Conservation (phyloP, 345 rosid genomes). For the Rhodamnia argentea region DNA sequence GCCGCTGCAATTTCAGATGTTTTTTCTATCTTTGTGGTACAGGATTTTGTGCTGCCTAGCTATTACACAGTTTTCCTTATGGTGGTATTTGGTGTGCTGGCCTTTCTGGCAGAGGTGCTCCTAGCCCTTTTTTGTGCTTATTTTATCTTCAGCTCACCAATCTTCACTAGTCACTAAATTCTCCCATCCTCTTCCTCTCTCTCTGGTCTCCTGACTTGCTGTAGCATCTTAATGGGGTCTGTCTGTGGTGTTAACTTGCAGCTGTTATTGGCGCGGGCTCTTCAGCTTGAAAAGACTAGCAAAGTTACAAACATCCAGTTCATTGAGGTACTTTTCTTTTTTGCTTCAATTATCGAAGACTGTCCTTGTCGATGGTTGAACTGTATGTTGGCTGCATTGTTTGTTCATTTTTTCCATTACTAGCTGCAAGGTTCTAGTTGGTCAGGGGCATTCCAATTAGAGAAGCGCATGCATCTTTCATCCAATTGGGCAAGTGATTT, state of each 20-base stretch:
- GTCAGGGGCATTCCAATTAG: not conserved
- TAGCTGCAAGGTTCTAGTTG: not conserved
- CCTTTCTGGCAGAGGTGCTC: conserved; percentile 76
- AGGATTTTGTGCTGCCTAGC: conserved; percentile 72
- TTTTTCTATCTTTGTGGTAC: conserved; percentile 3
- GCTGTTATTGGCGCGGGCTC: conserved; percentile 75
- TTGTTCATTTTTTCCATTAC: not conserved
- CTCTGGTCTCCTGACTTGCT: not conserved
- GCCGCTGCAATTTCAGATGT: not conserved
- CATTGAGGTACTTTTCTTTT: conserved; percentile 37
- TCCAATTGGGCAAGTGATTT: not conserved
- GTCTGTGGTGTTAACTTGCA: conserved; percentile 3
- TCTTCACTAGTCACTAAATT: not conserved
- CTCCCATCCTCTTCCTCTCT: not conserved
- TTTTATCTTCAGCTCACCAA: not conserved
- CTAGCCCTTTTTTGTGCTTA: not conserved
- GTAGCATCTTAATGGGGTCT: not conserved
- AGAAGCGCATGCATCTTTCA: not conserved
- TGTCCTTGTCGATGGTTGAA: not conserved
- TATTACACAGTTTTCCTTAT: conserved; percentile 36
- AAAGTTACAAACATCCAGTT: conserved; percentile 64
- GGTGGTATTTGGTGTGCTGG: conserved; percentile 50
- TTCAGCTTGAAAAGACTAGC: conserved; percentile 86
- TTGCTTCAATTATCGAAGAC: not conserved
- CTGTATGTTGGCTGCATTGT: not conserved